Base-by-base conservation (phyloP, 2,329 filamentous ascomycete genomes). In the Fusarium nurragi region DNA sequence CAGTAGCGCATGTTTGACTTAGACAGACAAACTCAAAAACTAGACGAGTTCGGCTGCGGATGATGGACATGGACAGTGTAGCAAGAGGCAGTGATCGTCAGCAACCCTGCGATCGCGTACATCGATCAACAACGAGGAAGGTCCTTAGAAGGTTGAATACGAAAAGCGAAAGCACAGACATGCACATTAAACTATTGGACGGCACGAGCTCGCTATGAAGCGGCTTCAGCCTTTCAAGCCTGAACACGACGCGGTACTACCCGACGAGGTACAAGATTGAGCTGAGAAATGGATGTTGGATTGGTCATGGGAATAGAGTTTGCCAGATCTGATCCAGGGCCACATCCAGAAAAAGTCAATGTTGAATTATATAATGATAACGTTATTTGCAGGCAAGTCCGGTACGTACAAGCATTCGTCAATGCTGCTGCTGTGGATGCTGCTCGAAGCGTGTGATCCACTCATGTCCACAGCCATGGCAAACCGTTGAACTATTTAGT, bases 31-130 rank as follows among this genome's bases (percentile, higher is more conserved):
- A 51, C 63, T 54, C 40, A 12, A 36, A 34, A 38, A 30, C 57
- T 47, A 51, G 32, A 34, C 43, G 36, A 54, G 28, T 39, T 66
- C 57, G 63, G 52, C 51, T 56, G 44, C 62, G 63, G 63, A 52
- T 65, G 63, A 65, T 65, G 32, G 12, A 25, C 62, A 40, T 64
- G 14, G 39, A 38, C 43, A 41, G 18, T 40, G 22, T 22, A 23
- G n/a, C 16, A 53, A 59, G 16, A 34, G 63, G 62, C 21, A 65
- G 38, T 58, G 63, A 65, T 65, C 63, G 43, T 43, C 62, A 34
- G 14, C 26, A 54, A 26, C 36, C 23, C 39, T 40, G 39, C 45
- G 57, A 65, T 64, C 62, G 46, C 56, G 30, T 62, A 45, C 56
- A 64, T 54, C 28, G 59, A 63, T 58, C 53, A 62, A 47, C 43